Evolutionary conservation across 805 yeast genomes (phyloP), one percentile per base, ranked within the genome.

Genomic region (Saccharomyces paradoxus): DNA sequence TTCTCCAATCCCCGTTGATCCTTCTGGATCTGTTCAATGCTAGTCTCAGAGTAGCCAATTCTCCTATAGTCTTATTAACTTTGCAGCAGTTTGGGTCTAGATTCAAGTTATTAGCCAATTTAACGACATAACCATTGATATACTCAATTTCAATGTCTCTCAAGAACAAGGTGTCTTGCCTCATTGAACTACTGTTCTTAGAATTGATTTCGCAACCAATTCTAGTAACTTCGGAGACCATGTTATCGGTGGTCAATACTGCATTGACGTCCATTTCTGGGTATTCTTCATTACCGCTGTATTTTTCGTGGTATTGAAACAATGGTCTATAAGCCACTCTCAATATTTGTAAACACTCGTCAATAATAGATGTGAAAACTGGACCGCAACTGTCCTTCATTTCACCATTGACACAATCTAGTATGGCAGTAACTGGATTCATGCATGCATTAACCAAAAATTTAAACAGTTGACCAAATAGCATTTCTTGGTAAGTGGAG

Each of bases 391-490:
- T 76, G 1, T 68, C 71, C 58, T 81, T 88, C 2, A 92, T 71
- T 51, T 86, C 88, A 32, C 95, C 96, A 64, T 94, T 94, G 41
- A 77, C 65, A 64, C 94, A 86, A 67, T 88, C 86, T 27, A 87
- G 70, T 24, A 89, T 72, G 0, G 96, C 86, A 0, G 97, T 87
- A 29, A 86, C 72, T 0, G 97, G 87, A 64, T 94, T 92, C 59
- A 92, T 83, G 63, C 94, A 87, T 1, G 88, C 79, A 65, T 94
- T 94, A 22, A 87, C 83, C 48, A 86, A 75, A 55, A 92, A 78
- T 68, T 92, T 94, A 61, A 83, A 85, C 60, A 84, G 73, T 69
- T 89, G 96, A 1, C 82, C 79, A 29, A 81, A 60, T 37, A 83
- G 67, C 55, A 82, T 67, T 44, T 78, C 81, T 26, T 76, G 76